A percentile compares a stretch with the other conserved stretches of the same genome.
Evolutionary conservation across 2,329 filamentous ascomycete species (phyloP).

Genomic region (Curvularia lunata): DNA sequence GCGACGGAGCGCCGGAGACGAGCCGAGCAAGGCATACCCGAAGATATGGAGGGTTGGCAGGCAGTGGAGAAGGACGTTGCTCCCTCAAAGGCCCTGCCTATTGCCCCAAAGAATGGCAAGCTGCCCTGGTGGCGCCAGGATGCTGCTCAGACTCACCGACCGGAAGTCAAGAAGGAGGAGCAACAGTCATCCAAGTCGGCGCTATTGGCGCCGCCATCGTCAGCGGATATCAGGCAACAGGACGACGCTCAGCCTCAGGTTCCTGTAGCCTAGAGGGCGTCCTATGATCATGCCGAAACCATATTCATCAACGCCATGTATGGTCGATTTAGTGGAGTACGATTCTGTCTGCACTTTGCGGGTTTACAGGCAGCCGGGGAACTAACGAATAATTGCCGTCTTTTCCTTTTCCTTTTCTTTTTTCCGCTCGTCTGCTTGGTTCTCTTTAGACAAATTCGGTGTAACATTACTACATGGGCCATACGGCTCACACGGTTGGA

Average conservation of each 20-base stretch:
- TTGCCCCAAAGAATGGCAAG: slow-evolving; percentile 32
- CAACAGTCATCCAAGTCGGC: slow-evolving; percentile 1
- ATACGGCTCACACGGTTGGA: neutral
- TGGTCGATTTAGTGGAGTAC: neutral
- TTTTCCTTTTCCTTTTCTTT: neutral
- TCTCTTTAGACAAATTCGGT: neutral
- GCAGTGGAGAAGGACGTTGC: slow-evolving; percentile 48
- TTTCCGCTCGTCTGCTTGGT: neutral
- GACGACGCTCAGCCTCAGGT: slow-evolving; percentile 11
- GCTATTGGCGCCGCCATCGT: slow-evolving; percentile 3
- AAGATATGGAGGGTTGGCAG: slow-evolving; percentile 38
- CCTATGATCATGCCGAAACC: neutral
- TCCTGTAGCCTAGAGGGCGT: slow-evolving; percentile 12
- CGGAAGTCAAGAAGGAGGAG: slow-evolving; percentile 13
- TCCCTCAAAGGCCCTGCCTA: slow-evolving; percentile 40
- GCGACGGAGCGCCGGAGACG: slow-evolving; percentile 45
- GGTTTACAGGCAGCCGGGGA: neutral
- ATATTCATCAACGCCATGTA: neutral
- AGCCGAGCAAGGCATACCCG: slow-evolving; percentile 42
- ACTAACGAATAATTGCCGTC: neutral
- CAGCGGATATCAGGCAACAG: slow-evolving; percentile 13
- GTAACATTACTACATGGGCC: slow-evolving; percentile 8
- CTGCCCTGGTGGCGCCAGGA: slow-evolving; percentile 47
- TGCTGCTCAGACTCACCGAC: slow-evolving; percentile 20
- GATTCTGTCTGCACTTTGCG: neutral